phyloP scores from a whole-genome alignment of 192 early-diverging fungal genomes.

The Coemansia sp. region DNA sequence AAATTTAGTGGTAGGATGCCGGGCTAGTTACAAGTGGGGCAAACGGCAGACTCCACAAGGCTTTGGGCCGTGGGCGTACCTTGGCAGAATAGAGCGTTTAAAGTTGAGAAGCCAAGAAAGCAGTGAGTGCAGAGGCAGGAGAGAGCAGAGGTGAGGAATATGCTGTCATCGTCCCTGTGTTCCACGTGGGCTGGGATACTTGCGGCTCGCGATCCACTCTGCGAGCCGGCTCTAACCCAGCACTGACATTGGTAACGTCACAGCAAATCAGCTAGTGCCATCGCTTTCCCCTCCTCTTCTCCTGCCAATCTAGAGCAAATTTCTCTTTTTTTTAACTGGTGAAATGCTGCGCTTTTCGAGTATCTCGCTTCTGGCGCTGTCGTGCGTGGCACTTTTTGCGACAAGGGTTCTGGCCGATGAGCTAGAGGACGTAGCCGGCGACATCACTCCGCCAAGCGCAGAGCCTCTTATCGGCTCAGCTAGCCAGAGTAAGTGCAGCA shows the following conservation, averaged over 20 bases:
- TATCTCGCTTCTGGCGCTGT: conserved; percentile 25
- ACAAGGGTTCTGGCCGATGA: conserved; percentile 34
- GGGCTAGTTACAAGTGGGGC: neutral
- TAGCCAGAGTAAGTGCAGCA: conserved; percentile 8
- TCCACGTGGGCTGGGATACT: neutral
- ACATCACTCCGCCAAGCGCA: conserved; percentile 6
- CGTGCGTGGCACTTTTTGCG: conserved; percentile 25
- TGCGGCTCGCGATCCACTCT: neutral
- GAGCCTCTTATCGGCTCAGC: conserved; percentile 5
- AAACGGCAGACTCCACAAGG: too few relatives aligned
- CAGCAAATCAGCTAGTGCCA: too few relatives aligned
- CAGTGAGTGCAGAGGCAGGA: neutral
- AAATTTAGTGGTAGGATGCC: neutral
- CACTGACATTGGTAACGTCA: too few relatives aligned
- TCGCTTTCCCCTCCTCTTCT: neutral
- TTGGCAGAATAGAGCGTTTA: neutral
- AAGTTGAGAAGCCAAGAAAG: neutral
- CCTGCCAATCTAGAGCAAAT: neutral
- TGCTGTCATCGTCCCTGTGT: neutral
- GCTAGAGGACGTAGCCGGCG: conserved; percentile 37
- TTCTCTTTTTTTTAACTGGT: neutral
- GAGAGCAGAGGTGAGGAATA: neutral
- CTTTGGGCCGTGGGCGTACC: neutral
- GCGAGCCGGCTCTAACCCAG: neutral
- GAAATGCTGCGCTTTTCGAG: conserved; percentile 7